Percentiles rank a stretch among this genome's conserved stretches.
Conservation (phyloP, 2,329 filamentous ascomycete species). For the Cercospora brassicicola region DNA sequence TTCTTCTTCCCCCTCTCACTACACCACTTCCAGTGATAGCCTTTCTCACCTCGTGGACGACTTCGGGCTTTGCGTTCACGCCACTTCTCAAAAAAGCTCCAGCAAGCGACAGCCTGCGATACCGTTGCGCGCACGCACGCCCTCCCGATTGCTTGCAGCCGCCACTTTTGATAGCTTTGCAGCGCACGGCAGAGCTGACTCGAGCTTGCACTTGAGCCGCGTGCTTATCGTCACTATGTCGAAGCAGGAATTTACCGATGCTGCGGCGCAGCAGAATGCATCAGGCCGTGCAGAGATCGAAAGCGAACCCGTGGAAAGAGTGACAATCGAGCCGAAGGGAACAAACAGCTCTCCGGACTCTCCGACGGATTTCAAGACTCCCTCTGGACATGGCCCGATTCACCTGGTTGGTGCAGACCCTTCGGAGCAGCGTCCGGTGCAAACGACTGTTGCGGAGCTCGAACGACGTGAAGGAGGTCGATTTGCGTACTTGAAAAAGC, state of each 20-base stretch:
- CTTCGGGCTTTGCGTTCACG: constrained; percentile 60
- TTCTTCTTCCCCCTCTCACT: constrained; percentile 2
- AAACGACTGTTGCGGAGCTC: constrained; percentile 43
- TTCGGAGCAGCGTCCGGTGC: constrained; percentile 33
- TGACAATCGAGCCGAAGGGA: constrained; percentile 38
- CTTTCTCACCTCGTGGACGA: constrained; percentile 47
- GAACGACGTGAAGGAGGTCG: constrained; percentile 48
- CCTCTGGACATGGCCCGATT: constrained; percentile 39
- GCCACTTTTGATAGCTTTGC: constrained; percentile 6
- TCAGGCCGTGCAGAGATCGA: neutral
- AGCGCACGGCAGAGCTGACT: neutral
- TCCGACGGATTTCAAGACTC: constrained; percentile 25
- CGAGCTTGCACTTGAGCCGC: neutral
- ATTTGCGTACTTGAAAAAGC: constrained; percentile 73
- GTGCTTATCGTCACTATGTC: constrained; percentile 10
- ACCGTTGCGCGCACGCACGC: neutral
- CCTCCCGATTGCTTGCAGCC: constrained; percentile 1
- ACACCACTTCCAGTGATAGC: constrained; percentile 9
- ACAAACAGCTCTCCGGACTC: constrained; percentile 24
- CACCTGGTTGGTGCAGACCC: constrained; percentile 38
- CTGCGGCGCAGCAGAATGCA: constrained; percentile 14
- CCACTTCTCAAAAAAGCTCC: constrained; percentile 48
- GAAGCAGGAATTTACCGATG: constrained; percentile 9
- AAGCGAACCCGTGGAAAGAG: constrained; percentile 29
- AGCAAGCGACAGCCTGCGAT: constrained; percentile 19